Evolutionary conservation across 1,139 yeast genomes (phyloP), one percentile per base, ranked within the genome.

Genomic region (Candida sojae): DNA sequence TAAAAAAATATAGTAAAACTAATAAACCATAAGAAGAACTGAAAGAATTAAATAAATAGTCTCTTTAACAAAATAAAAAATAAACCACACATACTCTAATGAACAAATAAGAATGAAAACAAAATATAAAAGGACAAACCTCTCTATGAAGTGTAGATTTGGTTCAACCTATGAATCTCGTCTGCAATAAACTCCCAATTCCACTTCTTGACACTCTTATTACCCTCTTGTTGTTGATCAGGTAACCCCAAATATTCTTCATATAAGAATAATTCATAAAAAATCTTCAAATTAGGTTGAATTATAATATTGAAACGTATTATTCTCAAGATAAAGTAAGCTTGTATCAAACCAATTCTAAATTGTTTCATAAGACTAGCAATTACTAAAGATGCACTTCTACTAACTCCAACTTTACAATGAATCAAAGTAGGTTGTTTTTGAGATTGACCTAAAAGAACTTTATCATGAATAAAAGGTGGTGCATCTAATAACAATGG

Each of bases 401-500:
- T 73, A 0, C 96, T 88, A 4, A 91, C 97, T 1, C 97, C 97
- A 48, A 88, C 96, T 60, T 90, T 84, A 62, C 97, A 91, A 63
- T 91, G 97, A 13, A 89, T 90, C 47, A 91, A 69, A 0, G 89
- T 84, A 43, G 28, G 23, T 6, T 25, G 6, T 9, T 21, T 25
- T 8, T 33, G 31, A 4, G 43, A 17, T 32, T 34, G 29, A 34
- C 63, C 57, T 13, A 62, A 59, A 32, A 73, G 56, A 32, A 71
- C 50, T 43, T 67, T 68, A 11, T 61, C 57, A 48, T 70, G 75
- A 26, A 73, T 58, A 10, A 53, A 55, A 12, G 57, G 57, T 0
- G 77, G 78, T 41, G 71, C 60, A 25, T 61, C 63, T 11, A 61
- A 54, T 39, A 73, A 59, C 39, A 73, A 55, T n/a, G 67, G 67